Percentiles rank a stretch among this genome's conserved stretches.
Conservation (phyloP, 352 stramenopile species). For the Globisporangium middletonii region DNA sequence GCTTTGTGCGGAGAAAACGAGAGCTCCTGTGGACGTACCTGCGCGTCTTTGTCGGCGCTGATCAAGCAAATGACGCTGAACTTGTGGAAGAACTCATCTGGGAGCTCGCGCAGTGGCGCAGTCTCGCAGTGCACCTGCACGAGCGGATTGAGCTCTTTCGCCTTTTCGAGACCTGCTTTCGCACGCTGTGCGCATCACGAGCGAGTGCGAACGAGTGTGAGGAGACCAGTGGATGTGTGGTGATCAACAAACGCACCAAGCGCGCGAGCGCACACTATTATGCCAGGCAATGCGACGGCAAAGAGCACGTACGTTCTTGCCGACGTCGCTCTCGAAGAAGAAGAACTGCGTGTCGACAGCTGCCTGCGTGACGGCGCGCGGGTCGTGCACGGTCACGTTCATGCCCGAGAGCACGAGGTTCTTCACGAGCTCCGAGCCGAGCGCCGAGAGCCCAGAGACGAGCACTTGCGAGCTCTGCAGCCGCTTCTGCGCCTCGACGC, state of each 20-base stretch:
- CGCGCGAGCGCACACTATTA: conserved; percentile 2
- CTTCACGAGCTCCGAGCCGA: conserved; percentile 94
- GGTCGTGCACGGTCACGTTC: conserved; percentile 91
- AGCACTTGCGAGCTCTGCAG: conserved; percentile 87
- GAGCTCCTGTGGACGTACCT: conserved; percentile 18
- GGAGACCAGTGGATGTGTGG: not conserved
- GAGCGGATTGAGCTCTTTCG: conserved; percentile 94
- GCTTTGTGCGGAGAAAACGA: not conserved
- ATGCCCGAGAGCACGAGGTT: conserved; percentile 97
- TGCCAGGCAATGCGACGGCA: conserved; percentile 1
- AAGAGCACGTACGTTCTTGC: conserved; percentile 49
- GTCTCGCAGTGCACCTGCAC: conserved; percentile 84
- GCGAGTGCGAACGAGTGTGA: too few species aligned
- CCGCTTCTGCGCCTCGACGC: conserved; percentile 93
- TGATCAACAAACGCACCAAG: not conserved
- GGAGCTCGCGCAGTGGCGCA: conserved; percentile 30
- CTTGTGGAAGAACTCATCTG: conserved; percentile 75
- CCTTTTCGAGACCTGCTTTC: conserved; percentile 65
- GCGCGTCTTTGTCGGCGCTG: conserved; percentile 27
- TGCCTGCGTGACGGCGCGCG: conserved; percentile 31
- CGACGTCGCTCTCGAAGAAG: conserved; percentile 58
- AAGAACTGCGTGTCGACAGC: conserved; percentile 83
- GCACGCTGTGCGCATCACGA: conserved; percentile 35
- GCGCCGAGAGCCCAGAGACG: conserved; percentile 78
- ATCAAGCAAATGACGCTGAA: conserved; percentile 87